Base-by-base conservation (phyloP, 2,329 filamentous ascomycete genomes). In the Madurella fahalii region DNA sequence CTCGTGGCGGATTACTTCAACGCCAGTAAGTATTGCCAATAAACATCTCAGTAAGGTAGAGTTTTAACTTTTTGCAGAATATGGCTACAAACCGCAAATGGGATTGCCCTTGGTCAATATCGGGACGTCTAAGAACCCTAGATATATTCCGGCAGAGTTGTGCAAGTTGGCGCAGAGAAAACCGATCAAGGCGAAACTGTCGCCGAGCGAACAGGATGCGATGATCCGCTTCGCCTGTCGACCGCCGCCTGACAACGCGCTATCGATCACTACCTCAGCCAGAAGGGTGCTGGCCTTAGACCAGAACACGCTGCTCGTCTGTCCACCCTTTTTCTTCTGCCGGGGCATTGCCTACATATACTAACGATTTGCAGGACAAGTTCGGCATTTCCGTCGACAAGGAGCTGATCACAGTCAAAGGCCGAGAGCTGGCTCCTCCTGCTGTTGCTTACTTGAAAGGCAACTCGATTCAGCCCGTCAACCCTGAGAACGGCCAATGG, bases 181-280 rank as follows among this genome's bases (percentile, higher is more conserved):
- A 64, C 69, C 79, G 0, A 76, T 84, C 18, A 81, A 79, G 40
- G 72, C 78, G 4, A 83, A 84, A 62, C 74, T 92, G 15, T 77
- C 68, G 0, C 73, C 77, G 0, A 68, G 75, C 0, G 86, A 93
- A 64, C 88, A 86, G 0, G 75, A 78, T 0, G 64, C 72, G 0
- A 92, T 94, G 89, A 83, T 93, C 44, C 71, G 72, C 0, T 89
- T 90, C 65, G 86, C 90, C 1, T 89, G 86, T 53, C 80, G 86
- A 4, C 72, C 72, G 0, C 89, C 89, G 0, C 76, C 77, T 1
- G 72, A 78, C 5, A 95, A 93, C 60, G 87, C 85, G 0, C 65
- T 75, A 1, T 87, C 85, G 0, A 86, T 94, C 62, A 76, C 79
- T 1, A 76, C 68, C 0, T 75, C 77, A 9, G 86, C 82, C 2